Evolutionary conservation across 768 basidiomycete species (phyloP), one percentile per base, ranked within the genome.

Genomic region (Amanita rimosa): DNA sequence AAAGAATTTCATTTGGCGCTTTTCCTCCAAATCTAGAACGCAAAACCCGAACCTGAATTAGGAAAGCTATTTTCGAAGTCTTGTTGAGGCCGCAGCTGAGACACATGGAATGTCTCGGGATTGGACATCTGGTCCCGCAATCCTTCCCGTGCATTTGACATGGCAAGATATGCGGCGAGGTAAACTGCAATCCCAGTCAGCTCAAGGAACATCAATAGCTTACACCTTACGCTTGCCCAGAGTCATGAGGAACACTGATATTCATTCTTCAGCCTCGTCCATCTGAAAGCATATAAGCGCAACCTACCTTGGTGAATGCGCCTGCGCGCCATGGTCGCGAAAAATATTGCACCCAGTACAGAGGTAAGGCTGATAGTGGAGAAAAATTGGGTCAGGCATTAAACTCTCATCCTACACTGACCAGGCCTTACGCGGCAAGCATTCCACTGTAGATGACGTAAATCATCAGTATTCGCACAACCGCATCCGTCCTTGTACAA

Each of bases 371-470:
- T 79, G 45, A 34, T 40, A 11, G 33, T 33, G 17, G 24, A 52
- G 22, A 26, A 27, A 27, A 9, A 27, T 3, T 27, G 27, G 27
- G 27, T 3, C 38, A 27, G 27, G n/a, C 11, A 42, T 27, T 27
- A 26, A 26, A 24, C n/a, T n/a, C n/a, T n/a, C n/a, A 24, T 24
- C 22, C 22, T 24, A 2, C 22, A 5, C 22, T 24, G 22, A n/a
- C 22, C 22, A 24, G 22, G 22, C 57, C 78, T 60, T 62, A 71
- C 64, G 64, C 65, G 29, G 67, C 62, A 31, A 68, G 61, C 53
- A 70, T 52, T 55, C 79, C 78, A 0, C 78, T 81, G 52, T 79
- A 78, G 46, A 80, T 65, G 2, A 72, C 67, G 51, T 77, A 80
- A 24, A 67, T 37, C 58, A 79, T 70, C 3, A 82, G 66, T 0